These are phyloP conservation scores for Aspergillus affinis DNA, from an alignment of 495 filamentous ascomycete species.

Conservation along the genomic window DNA sequence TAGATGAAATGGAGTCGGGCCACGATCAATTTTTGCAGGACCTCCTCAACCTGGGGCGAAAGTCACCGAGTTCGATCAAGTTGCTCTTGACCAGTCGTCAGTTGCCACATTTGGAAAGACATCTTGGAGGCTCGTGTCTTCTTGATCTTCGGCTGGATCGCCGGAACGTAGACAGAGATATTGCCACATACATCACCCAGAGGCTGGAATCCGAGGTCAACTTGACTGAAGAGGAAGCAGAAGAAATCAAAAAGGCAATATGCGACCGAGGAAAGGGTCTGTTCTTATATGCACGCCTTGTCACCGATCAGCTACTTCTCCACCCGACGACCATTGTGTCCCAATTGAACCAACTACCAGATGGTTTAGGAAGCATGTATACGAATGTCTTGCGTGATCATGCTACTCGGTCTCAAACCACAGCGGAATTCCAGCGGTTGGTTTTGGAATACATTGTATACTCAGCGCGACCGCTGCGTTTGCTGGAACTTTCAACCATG, in stretches of 20 bases:
- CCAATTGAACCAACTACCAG: constrained; percentile 26
- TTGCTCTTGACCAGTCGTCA: constrained; percentile 46
- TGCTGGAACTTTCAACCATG: constrained; percentile 47
- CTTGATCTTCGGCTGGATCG: constrained; percentile 32
- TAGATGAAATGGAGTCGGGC: constrained; percentile 47
- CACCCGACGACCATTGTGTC: neutral
- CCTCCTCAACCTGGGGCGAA: constrained; percentile 32
- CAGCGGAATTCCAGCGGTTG: constrained; percentile 35
- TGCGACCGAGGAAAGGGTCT: neutral
- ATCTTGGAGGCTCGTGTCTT: constrained; percentile 14
- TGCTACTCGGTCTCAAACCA: constrained; percentile 29
- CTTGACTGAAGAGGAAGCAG: neutral
- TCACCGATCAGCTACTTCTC: constrained; percentile 39
- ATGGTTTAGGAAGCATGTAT: constrained; percentile 44
- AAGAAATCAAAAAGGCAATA: neutral
- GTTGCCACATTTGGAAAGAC: constrained; percentile 13
- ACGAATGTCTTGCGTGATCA: constrained; percentile 44
- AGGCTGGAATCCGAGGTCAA: constrained; percentile 13
- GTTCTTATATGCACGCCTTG: constrained; percentile 39
- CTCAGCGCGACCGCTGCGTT: constrained; percentile 47
- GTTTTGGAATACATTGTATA: constrained; percentile 50
- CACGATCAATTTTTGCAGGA: constrained; percentile 34
- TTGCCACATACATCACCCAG: constrained; percentile 35
- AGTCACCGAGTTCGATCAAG: constrained; percentile 38
- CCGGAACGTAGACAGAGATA: constrained; percentile 34